Percentiles rank a stretch among this genome's conserved stretches.
These are phyloP conservation scores for Cyclotella kingstonii DNA, from an alignment of 108 stramenopile species.

Conservation along the genomic window DNA sequence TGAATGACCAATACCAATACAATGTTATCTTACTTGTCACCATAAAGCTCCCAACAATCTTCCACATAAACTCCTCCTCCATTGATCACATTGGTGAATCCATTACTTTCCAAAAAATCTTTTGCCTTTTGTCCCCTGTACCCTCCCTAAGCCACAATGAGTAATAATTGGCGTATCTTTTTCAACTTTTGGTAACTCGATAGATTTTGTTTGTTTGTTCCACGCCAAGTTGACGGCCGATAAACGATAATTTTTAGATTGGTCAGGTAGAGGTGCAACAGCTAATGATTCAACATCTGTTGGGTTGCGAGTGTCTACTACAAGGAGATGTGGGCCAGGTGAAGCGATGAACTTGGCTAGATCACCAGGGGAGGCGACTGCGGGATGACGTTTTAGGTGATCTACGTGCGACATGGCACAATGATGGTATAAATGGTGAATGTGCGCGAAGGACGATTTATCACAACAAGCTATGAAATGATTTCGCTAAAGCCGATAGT, in stretches of 20 bases:
- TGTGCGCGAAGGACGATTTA: background rate
- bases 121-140: constrained; percentile 85
- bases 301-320: constrained; percentile 81
- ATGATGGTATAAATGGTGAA: background rate
- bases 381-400: too few species aligned
- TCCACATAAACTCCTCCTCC: constrained; percentile 87
- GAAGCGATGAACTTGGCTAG: constrained; percentile 56
- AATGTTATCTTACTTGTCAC: constrained; percentile 75
- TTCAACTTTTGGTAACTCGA: constrained; percentile 61
- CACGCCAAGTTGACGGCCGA: constrained; percentile 64
- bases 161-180: constrained; percentile 86
- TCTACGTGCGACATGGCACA: too few species aligned
- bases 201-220: constrained; percentile 55
- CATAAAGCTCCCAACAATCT: constrained; percentile 80
- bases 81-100: constrained; percentile 86
- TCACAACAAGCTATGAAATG: too few species aligned
- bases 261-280: constrained; percentile 52
- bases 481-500: too few species aligned
- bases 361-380: constrained; percentile 69
- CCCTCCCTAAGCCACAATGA: constrained; percentile 89
- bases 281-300: constrained; percentile 72
- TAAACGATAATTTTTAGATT: constrained; percentile 43
- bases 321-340: constrained; percentile 68
- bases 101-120: constrained; percentile 71
- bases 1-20: too few species aligned